Base-by-base conservation (phyloP, 768 basidiomycete genomes). In the Calocybe indica region DNA sequence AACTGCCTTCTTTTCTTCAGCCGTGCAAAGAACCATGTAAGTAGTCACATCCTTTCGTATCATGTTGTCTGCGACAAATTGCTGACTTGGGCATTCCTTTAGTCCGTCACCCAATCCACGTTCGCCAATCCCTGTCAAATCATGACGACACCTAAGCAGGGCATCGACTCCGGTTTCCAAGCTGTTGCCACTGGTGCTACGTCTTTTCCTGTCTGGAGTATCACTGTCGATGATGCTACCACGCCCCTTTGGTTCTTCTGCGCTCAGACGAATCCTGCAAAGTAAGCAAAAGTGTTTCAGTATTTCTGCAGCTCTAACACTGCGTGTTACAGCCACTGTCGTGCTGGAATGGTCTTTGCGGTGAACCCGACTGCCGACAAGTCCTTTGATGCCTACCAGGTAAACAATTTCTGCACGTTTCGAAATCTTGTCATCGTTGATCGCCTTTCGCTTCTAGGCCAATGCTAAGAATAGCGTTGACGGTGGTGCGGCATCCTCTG, bases 171-270 rank as follows among this genome's bases (percentile, higher is more conserved):
- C 11, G 79, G 77, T 34, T 83, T 76, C 70, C 63, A 67, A 55
- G 52, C 63, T 22, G 66, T 72, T 31, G 49, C 62, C 10, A 54
- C 61, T 31, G 59, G 58, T 28, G 59, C 72, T 7, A 56, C 63
- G 5, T 5, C 43, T 13, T 61, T 75, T 43, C 72, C 73, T 12
- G 55, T 68, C 32, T 79, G 69, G 69, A 73, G 60, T 43, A 64
- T 80, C 65, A 73, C 69, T 37, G 56, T 82, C 45, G 60, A 65
- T 44, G 65, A 78, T 56, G 61, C 66, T 12, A 62, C 68, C n/a
- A 53, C 66, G 2, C 78, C 82, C 8, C 61, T 80, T 22, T 84
- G 80, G 80, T 81, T 83, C 71, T 80, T 70, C 72, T 83, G 80
- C 52, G 69, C 67, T 12, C 79, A 82, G 61, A 69, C 65, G 1